phyloP scores from a whole-genome alignment of 208 protist species.

The Sergeia podlipaevii region DNA sequence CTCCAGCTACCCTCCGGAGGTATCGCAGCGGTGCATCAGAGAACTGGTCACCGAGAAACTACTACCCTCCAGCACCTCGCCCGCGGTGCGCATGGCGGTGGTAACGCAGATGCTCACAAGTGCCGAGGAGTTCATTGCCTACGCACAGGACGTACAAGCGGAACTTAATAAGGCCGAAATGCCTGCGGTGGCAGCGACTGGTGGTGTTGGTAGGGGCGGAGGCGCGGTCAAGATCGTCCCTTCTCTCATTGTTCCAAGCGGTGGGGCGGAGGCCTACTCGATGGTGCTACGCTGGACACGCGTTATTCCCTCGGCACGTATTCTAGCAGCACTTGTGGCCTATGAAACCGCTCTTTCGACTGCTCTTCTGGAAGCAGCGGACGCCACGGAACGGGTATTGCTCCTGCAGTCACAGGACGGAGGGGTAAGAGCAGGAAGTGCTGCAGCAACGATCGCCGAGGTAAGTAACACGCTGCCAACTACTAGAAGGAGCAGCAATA shows the following conservation, averaged over 20 bases:
- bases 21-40: slow-evolving; percentile 7
- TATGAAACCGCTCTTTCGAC: slow-evolving; percentile 8
- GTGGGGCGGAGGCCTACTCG: slow-evolving; percentile 15
- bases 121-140: slow-evolving; percentile 24
- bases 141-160: slow-evolving; percentile 15
- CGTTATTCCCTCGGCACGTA: slow-evolving; percentile 7
- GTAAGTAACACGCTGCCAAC: too few relatives aligned
- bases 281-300: not conserved
- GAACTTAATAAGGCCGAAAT: too few relatives aligned
- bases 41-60: slow-evolving; percentile 30
- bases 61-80: not conserved
- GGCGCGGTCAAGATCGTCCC: too few relatives aligned
- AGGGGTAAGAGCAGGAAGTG: not conserved
- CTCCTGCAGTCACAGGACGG: too few relatives aligned
- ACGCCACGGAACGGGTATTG: too few relatives aligned
- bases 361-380: not conserved
- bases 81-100: slow-evolving; percentile 9
- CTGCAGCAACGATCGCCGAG: not conserved
- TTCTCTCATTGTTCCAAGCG: slow-evolving; percentile 20
- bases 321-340: slow-evolving; percentile 18
- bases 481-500: too few relatives aligned
- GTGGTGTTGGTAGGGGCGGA: too few relatives aligned
- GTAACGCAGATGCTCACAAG: slow-evolving; percentile 35
- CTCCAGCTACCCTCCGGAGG: slow-evolving; percentile 12
- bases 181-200: too few relatives aligned